Evolutionary conservation across 1,139 yeast species (phyloP), one percentile per base, ranked within the genome.

Genomic region (Saccharomyces hybrid): DNA sequence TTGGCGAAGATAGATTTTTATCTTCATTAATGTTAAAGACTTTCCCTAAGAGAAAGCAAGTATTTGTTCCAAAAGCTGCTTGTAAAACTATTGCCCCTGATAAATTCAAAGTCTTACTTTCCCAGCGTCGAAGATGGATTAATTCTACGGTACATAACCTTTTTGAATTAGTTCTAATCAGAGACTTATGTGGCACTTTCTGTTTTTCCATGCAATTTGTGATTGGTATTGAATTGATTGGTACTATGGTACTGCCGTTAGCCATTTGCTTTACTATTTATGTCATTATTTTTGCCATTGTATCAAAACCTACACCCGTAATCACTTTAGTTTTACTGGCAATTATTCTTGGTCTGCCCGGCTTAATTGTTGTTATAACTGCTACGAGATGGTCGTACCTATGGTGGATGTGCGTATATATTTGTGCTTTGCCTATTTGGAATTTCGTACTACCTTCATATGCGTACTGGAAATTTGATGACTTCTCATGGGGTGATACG

Each of bases 61-160:
- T 91, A n/a, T 93, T 93, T 69, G 86, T 93, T 7, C 89, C 98
- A 1, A 91, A 90, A 71, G 99, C 98, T 13, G 96, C 89, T 11
- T 93, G 98, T 76, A 90, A 90, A 70, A 93, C 99, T 1, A 74
- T 90, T 60, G 98, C 87, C 19, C 99, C 99, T 0, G 89, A 86
- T 60, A 78, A 78, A 55, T 90, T 93, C 70, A 78, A 73, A 59
- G 96, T 91, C 47, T 75, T 93, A 63, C 75, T 93, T 54, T 91
- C 98, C 1, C 99, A 93, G 71, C 85, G 99, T 70, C 88, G 99
- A 73, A 88, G 99, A 70, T 93, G 99, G 99, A 93, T 93, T 65
- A 93, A 93, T 72, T 90, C 98, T 2, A 93, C 99, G 0, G 95
- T 93, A 50, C 99, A 93, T 72, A 93, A 93, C 67, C 80, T 93